Percentiles rank a stretch among this genome's conserved stretches.
Conservation (phyloP, 2,329 filamentous ascomycete species). For the Penicillium sp. region DNA sequence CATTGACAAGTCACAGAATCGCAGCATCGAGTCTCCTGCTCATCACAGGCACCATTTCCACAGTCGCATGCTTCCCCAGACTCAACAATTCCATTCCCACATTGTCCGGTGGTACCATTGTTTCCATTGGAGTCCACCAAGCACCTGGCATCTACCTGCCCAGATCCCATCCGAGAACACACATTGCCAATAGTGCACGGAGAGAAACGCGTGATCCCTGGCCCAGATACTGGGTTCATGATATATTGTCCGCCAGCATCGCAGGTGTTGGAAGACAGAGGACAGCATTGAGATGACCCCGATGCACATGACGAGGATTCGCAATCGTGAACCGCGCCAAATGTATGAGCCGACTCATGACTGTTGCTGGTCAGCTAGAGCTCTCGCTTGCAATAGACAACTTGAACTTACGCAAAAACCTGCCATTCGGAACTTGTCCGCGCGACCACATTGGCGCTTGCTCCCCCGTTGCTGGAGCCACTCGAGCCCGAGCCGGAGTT, state of each 20-base stretch:
- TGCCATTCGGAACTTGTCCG: constrained; percentile 85
- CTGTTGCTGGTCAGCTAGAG: constrained; percentile 11
- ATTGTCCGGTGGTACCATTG: constrained; percentile 75
- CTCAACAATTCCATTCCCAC: constrained; percentile 92
- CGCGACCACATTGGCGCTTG: constrained; percentile 77
- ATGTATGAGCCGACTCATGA: constrained; percentile 90
- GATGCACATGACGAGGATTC: constrained; percentile 61
- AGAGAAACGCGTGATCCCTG: constrained; percentile 73
- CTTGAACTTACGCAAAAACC: constrained; percentile 66
- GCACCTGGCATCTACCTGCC: constrained; percentile 70
- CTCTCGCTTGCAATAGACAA: too few relatives aligned
- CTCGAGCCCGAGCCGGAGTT: constrained; percentile 19
- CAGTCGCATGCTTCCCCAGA: constrained; percentile 89
- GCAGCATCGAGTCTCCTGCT: constrained; percentile 19
- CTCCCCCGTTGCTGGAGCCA: constrained; percentile 30
- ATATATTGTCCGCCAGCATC: constrained; percentile 73
- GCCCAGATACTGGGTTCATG: constrained; percentile 53
- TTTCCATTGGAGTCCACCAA: constrained; percentile 73
- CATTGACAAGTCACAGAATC: constrained; percentile 22
- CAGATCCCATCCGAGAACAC: constrained; percentile 74
- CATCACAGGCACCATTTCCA: constrained; percentile 59
- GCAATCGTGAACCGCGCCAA: constrained; percentile 69
- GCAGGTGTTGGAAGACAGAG: constrained; percentile 65
- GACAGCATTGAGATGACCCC: constrained; percentile 70
- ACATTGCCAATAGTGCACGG: constrained; percentile 86